A percentile compares a stretch with the other conserved stretches of the same genome.
Conservation (phyloP, 108 stramenopile species). For the Discostella stelligeroides region DNA sequence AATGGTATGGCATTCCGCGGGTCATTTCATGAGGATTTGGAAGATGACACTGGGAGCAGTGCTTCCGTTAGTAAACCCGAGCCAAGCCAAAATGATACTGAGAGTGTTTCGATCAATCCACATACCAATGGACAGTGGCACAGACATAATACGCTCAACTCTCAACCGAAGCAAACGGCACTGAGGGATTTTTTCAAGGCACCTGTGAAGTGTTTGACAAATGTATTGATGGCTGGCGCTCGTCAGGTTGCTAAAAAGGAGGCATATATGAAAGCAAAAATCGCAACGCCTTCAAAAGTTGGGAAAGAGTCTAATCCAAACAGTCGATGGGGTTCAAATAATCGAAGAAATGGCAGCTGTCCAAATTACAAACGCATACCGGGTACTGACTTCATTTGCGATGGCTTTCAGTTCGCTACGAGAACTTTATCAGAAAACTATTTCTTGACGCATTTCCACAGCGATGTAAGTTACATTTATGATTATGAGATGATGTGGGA, state of each 20-base stretch:
- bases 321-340: slow-evolving; percentile 1
- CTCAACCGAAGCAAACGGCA: slow-evolving; percentile 24
- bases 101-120: too few relatives aligned
- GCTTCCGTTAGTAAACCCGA: background rate
- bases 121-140: too few relatives aligned
- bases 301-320: slow-evolving; percentile 1
- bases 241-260: slow-evolving; percentile 42
- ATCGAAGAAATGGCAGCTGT: slow-evolving; percentile 43
- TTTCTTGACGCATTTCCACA: slow-evolving; percentile 81
- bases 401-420: slow-evolving; percentile 34
- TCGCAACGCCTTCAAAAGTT: background rate
- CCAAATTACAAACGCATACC: slow-evolving; percentile 79
- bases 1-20: slow-evolving; percentile 26
- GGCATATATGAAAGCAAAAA: slow-evolving; percentile 24
- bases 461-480: slow-evolving; percentile 7
- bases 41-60: background rate
- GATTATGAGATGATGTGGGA: too few relatives aligned
- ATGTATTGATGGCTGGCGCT: slow-evolving; percentile 54
- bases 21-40: background rate
- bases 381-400: slow-evolving; percentile 83
- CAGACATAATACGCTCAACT: slow-evolving; percentile 10
- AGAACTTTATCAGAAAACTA: slow-evolving; percentile 75
- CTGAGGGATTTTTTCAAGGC: slow-evolving; percentile 41
- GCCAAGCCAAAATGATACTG: background rate
- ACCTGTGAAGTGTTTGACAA: slow-evolving; percentile 46